A percentile compares a stretch with the other conserved stretches of the same genome.
phyloP scores from a whole-genome alignment of 257 asterid genomes.

The Nicotiana tabacum region DNA sequence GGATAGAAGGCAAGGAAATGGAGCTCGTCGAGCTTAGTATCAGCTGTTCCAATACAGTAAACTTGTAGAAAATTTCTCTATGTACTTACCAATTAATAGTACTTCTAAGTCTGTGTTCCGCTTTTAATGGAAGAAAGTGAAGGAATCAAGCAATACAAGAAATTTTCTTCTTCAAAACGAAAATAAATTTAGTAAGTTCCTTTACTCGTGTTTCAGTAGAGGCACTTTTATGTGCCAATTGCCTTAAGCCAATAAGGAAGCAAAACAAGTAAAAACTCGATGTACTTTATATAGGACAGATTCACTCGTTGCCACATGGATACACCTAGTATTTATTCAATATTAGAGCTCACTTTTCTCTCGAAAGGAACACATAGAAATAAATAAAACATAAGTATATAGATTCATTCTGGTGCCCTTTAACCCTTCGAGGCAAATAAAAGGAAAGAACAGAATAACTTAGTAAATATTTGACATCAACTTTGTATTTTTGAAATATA shows the following conservation, averaged over 20 bases:
- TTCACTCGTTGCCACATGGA: background rate
- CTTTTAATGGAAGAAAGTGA: too few relatives aligned
- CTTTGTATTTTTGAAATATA: background rate
- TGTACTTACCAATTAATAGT: background rate
- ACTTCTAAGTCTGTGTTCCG: too few relatives aligned
- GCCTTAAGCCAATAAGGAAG: background rate
- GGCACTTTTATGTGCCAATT: background rate
- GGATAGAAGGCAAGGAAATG: slow-evolving; percentile 37
- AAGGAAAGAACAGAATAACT: background rate
- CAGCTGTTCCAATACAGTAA: slow-evolving; percentile 85
- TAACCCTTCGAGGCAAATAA: background rate
- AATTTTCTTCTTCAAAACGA: too few relatives aligned
- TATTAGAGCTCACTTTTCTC: background rate
- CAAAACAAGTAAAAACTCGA: background rate
- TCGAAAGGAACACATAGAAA: background rate
- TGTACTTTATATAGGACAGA: background rate
- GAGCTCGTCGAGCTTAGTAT: slow-evolving; percentile 76
- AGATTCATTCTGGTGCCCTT: background rate
- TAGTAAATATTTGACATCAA: background rate
- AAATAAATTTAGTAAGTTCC: background rate
- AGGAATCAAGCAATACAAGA: too few relatives aligned
- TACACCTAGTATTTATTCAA: background rate
- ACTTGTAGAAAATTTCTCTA: slow-evolving; percentile 24
- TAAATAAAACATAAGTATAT: background rate
- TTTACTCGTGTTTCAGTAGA: background rate